Conservation (phyloP, 2,329 filamentous ascomycete species). For the Cladosporium sp. region DNA sequence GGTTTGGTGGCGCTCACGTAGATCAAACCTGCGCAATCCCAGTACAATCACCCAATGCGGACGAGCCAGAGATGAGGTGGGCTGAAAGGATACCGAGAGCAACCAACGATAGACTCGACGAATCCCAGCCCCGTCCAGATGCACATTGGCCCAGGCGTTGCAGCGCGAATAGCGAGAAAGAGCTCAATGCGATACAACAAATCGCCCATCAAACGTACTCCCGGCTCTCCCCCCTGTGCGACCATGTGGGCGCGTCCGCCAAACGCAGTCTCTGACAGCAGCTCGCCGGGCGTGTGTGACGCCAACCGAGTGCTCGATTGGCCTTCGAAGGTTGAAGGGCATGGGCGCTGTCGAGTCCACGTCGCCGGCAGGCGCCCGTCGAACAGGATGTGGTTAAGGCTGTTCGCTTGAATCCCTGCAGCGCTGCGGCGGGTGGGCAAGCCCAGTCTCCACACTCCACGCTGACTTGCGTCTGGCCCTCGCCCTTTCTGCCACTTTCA, state of each 20-base stretch:
- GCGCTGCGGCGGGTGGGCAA: neutral
- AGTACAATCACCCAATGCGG: too few relatives aligned
- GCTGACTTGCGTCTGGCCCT: slow-evolving; percentile 9
- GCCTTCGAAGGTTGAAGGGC: neutral
- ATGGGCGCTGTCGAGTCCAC: neutral
- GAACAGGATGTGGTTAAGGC: neutral
- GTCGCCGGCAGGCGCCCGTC: slow-evolving; percentile 1
- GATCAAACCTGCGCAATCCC: too few relatives aligned
- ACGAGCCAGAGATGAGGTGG: neutral
- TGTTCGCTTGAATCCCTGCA: slow-evolving; percentile 7
- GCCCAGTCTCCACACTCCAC: slow-evolving; percentile 8
- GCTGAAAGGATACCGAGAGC: neutral
- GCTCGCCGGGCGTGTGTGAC: neutral
- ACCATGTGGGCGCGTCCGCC: slow-evolving; percentile 1
- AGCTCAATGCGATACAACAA: too few relatives aligned
- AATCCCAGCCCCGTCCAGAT: neutral
- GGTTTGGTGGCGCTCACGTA: too few relatives aligned
- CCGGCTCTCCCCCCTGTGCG: slow-evolving; percentile 11
- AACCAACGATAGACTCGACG: neutral
- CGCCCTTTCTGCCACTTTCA: too few relatives aligned
- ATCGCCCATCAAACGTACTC: neutral
- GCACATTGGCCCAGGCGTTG: too few relatives aligned
- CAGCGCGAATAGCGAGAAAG: too few relatives aligned
- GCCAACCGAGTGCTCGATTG: neutral
- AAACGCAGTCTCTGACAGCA: slow-evolving; percentile 7